Evolutionary conservation across 352 stramenopile genomes (phyloP), one percentile per base, ranked within the genome.

Genomic region (Thalassiosira hispida): DNA sequence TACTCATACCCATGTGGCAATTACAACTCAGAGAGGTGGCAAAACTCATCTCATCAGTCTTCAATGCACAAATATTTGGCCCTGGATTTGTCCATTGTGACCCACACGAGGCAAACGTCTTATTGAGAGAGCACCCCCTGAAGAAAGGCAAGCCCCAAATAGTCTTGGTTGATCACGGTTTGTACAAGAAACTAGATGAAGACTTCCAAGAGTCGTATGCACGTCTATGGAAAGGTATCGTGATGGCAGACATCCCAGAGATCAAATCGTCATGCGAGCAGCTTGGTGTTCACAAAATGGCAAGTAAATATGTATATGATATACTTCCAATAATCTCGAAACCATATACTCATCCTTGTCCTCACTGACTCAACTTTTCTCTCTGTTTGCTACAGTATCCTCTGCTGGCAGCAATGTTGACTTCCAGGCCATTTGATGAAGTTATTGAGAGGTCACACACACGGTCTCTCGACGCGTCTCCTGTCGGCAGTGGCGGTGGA

Each of bases 81-180:
- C 90, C 95, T 64, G 95, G 94, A 35, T 97, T 97, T 76, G 95
- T 98, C 18, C 96, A 99, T 84, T 98, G 95, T 73, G 97, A 99
- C 77, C 97, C 97, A 20, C 97, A 99, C 81, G 91, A 96, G 22
- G 96, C 95, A 20, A 99, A 99, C 83, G 82, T 91, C 8, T 66
- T 93, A 0, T 40, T 91, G 55, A 73, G 88, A 57, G 75, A 78
- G 7, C 76, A 85, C 25, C 76, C 69, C n/a, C 16, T 46, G 0
- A 87, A 89, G 51, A 83, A 74, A 31, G 87, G 86, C 16, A 95
- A 95, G 68, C 90, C 95, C 14, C 93, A 98, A 88, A 88, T 99
- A 25, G 96, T 99, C 42, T 84, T 99, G 9, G 90, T 99, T 0
- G 97, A 99, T 86, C 97, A 99, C 80, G 97, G 97, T 18, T 85